These are phyloP conservation scores for Trametes hirsuta DNA, from an alignment of 1,284 basidiomycete genomes.

Conservation along the genomic window DNA sequence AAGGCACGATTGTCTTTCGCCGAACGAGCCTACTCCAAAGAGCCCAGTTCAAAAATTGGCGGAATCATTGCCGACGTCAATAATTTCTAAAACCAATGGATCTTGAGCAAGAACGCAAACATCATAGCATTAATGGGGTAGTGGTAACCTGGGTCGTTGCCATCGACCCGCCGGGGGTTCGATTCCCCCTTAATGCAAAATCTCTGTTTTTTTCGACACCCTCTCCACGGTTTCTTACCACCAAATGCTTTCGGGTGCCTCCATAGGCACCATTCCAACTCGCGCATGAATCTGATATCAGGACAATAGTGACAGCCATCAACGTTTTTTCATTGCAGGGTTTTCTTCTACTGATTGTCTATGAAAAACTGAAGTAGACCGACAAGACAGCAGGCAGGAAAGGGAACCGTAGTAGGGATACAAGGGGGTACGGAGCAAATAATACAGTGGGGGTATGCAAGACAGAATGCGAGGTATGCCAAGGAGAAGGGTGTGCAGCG, in stretches of 20 bases:
- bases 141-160: slow-evolving; percentile 31
- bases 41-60: too few species aligned
- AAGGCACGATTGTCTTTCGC: too few species aligned
- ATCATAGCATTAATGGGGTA: slow-evolving; percentile 27
- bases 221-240: not conserved
- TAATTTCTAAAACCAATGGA: too few species aligned
- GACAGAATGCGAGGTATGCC: not conserved
- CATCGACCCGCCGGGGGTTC: slow-evolving; percentile 75
- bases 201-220: not conserved
- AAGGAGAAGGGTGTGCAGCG: not conserved
- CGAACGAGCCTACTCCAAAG: too few species aligned
- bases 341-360: not conserved
- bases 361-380: too few species aligned
- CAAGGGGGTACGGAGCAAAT: not conserved
- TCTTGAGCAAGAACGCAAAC: too few species aligned
- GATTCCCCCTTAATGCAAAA: slow-evolving; percentile 76
- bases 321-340: not conserved
- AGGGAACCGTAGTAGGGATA: not conserved
- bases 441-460: slow-evolving; percentile 5
- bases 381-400: not conserved
- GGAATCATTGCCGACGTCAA: too few species aligned
- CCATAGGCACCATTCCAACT: too few species aligned
- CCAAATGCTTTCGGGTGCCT: not conserved
- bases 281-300: too few species aligned
- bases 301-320: too few species aligned